A percentile compares a stretch with the other conserved stretches of the same genome.
Evolutionary conservation across 352 stramenopile genomes (phyloP).

Genomic region (Phytopythium litorale): DNA sequence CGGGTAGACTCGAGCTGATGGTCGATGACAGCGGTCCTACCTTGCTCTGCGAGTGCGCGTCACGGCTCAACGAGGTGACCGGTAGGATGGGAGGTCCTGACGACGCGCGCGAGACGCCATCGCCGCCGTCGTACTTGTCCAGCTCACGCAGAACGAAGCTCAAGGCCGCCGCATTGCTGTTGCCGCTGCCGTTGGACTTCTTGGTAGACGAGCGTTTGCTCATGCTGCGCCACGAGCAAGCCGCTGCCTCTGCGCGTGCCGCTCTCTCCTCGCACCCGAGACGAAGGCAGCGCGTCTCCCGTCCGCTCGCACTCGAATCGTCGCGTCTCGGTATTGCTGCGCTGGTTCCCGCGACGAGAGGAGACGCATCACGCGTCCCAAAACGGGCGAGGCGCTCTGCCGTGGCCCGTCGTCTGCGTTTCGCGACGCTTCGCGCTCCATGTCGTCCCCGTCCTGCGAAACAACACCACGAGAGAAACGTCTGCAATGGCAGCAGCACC

Average conservation of each 20-base stretch:
- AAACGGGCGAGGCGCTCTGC: not conserved
- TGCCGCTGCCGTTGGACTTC: not conserved
- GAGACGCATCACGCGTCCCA: not conserved
- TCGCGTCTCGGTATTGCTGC: conserved; percentile 2
- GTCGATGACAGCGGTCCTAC: not conserved
- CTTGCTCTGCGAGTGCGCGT: not conserved
- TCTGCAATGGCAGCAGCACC: not conserved
- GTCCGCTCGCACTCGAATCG: conserved; percentile 1
- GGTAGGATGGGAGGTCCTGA: not conserved
- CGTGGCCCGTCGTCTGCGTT: not conserved
- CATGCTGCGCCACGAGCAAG: not conserved
- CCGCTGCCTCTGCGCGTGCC: not conserved
- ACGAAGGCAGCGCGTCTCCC: not conserved
- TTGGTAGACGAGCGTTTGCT: not conserved
- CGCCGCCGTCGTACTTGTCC: conserved; percentile 53
- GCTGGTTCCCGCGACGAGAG: not conserved
- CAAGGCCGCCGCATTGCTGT: conserved; percentile 34
- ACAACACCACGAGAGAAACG: not conserved
- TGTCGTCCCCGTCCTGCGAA: not conserved
- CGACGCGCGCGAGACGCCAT: conserved; percentile 15
- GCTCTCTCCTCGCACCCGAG: not conserved
- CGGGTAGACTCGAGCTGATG: not conserved
- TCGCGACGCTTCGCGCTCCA: conserved; percentile 3
- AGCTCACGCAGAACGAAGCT: conserved; percentile 57
- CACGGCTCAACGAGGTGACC: not conserved